phyloP scores from a whole-genome alignment of 78 protist species.

The Dictyostelium brefeldianum region DNA sequence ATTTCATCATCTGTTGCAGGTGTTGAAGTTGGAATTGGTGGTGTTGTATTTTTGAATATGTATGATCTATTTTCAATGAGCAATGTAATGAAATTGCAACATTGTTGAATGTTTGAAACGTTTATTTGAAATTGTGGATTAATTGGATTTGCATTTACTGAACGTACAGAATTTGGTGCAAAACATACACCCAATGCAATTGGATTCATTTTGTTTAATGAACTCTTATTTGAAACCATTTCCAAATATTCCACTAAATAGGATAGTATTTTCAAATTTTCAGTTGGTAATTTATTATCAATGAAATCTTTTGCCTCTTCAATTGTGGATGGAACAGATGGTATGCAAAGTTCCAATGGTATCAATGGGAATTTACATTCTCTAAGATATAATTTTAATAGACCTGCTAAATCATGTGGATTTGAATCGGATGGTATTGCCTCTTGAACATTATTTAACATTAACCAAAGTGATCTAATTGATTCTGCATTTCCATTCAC shows the following conservation, averaged over 20 bases:
- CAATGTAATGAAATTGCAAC: conserved; percentile 45
- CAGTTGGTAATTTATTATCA: conserved; percentile 41
- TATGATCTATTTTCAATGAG: conserved; percentile 45
- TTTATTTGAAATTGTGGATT: conserved; percentile 36
- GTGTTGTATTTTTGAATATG: not conserved
- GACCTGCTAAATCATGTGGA: conserved; percentile 60
- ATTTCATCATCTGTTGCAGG: conserved; percentile 5
- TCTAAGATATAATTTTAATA: conserved; percentile 60
- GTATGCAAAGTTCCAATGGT: conserved; percentile 49
- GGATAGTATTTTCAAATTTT: conserved; percentile 18
- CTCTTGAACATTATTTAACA: conserved; percentile 4
- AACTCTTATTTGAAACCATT: conserved; percentile 4
- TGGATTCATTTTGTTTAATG: conserved; percentile 65
- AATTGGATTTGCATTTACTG: not conserved
- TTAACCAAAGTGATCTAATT: conserved; percentile 51
- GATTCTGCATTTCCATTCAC: conserved; percentile 75
- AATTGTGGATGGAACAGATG: not conserved
- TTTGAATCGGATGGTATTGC: not conserved
- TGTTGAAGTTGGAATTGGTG: not conserved
- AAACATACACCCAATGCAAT: conserved; percentile 73
- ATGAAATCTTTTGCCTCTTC: conserved; percentile 39
- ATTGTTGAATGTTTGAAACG: conserved; percentile 41
- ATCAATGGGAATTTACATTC: conserved; percentile 62
- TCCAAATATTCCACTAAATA: conserved; percentile 36
- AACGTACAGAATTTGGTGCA: conserved; percentile 53